Conservation (phyloP, 2,329 filamentous ascomycete species). For the Cercospora sp. region DNA sequence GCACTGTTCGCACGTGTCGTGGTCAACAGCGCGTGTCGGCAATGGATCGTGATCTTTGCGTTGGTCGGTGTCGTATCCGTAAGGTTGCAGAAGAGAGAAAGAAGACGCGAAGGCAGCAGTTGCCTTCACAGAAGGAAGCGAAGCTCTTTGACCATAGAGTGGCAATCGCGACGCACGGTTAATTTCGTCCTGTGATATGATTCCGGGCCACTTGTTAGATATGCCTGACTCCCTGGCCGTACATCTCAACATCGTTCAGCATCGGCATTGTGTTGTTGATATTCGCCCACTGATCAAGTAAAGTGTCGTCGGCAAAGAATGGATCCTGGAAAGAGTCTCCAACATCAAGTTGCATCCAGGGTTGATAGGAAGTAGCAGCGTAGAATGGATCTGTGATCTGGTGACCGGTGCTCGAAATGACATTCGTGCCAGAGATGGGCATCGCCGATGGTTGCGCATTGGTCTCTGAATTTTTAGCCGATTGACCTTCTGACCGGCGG, state of each 20-base stretch:
- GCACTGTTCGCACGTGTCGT: too few species aligned
- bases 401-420: neutral
- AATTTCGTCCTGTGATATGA: too few species aligned
- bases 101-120: too few species aligned
- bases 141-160: too few species aligned
- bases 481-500: neutral
- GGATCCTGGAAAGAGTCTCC: slow-evolving; percentile 24
- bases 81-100: too few species aligned
- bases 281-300: slow-evolving; percentile 23
- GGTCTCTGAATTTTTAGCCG: neutral
- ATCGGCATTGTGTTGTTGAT: slow-evolving; percentile 2
- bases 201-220: neutral
- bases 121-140: too few species aligned
- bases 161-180: too few species aligned
- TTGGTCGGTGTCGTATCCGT: too few species aligned
- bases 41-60: too few species aligned
- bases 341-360: slow-evolving; percentile 29
- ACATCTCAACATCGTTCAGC: neutral
- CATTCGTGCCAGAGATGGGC: neutral
- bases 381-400: neutral
- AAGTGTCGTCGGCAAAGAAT: slow-evolving; percentile 20
- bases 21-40: too few species aligned
- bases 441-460: neutral
- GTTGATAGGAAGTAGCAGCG: slow-evolving; percentile 9
- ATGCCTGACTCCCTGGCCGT: neutral